Conservation (phyloP, 179 eudicot genomes). For the Pouteria campechiana region DNA sequence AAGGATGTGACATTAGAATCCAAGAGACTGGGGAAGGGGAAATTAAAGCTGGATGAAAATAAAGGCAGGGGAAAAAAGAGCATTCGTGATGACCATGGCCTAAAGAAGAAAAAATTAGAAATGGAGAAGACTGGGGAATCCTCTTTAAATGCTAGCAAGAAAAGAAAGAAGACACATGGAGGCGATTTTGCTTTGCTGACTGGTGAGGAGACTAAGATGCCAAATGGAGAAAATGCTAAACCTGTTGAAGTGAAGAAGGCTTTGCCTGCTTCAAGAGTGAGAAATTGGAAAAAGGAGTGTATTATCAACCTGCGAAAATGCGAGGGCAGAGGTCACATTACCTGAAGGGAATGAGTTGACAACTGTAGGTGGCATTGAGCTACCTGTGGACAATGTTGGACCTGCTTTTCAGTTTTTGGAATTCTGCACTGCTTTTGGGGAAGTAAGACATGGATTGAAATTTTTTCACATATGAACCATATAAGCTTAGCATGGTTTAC, state of each 20-base stretch:
- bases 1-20: too few species aligned
- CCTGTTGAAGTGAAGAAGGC: conserved; percentile 1
- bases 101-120: too few species aligned
- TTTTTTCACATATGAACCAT: background rate
- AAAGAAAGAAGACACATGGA: conserved; percentile 6
- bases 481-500: too few species aligned
- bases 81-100: too few species aligned
- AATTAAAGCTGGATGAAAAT: too few species aligned
- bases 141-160: conserved; percentile 17
- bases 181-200: background rate
- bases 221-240: too few species aligned
- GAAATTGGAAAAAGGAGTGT: background rate
- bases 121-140: too few species aligned
- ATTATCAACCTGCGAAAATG: background rate
- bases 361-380: conserved; percentile 26
- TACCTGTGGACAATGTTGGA: conserved; percentile 40
- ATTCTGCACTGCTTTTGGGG: conserved; percentile 48
- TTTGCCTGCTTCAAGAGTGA: background rate
- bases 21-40: too few species aligned
- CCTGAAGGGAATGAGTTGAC: conserved; percentile 36
- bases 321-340: conserved; percentile 17
- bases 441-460: conserved; percentile 26
- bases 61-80: too few species aligned
- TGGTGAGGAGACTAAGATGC: background rate
- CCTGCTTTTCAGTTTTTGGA: conserved; percentile 54